Evolutionary conservation across 2,329 filamentous ascomycete species (phyloP).

Genomic region (Arthrinium phaeospermum): DNA sequence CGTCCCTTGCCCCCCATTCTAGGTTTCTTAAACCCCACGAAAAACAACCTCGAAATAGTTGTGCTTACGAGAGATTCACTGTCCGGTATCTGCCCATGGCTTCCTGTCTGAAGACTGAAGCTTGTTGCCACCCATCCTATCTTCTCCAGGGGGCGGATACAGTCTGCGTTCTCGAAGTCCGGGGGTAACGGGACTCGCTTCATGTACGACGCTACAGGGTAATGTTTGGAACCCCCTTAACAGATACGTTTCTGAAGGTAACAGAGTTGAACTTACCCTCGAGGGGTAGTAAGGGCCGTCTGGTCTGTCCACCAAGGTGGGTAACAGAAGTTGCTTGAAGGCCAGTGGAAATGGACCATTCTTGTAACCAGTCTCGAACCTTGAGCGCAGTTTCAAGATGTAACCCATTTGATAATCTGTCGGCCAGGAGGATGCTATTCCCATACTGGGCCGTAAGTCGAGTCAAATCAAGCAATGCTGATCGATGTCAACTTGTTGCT

Average conservation of each 20-base stretch:
- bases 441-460: too few relatives aligned
- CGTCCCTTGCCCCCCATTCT: background rate
- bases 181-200: background rate
- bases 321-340: background rate
- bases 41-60: background rate
- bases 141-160: background rate
- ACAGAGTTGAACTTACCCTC: too few relatives aligned
- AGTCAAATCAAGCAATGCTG: too few relatives aligned
- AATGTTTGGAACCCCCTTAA: too few relatives aligned
- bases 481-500: too few relatives aligned
- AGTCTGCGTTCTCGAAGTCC: background rate
- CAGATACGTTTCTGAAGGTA: too few relatives aligned
- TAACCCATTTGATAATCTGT: too few relatives aligned
- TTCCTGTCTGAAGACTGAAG: background rate
- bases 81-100: background rate
- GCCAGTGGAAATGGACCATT: background rate
- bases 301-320: background rate
- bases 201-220: too few relatives aligned
- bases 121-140: background rate
- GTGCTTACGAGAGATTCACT: background rate
- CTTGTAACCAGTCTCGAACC: background rate
- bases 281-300: background rate
- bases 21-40: background rate
- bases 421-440: too few relatives aligned
- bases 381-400: background rate